Base-by-base conservation (phyloP, 305 asterid species). In the Fraxinus albicans region DNA sequence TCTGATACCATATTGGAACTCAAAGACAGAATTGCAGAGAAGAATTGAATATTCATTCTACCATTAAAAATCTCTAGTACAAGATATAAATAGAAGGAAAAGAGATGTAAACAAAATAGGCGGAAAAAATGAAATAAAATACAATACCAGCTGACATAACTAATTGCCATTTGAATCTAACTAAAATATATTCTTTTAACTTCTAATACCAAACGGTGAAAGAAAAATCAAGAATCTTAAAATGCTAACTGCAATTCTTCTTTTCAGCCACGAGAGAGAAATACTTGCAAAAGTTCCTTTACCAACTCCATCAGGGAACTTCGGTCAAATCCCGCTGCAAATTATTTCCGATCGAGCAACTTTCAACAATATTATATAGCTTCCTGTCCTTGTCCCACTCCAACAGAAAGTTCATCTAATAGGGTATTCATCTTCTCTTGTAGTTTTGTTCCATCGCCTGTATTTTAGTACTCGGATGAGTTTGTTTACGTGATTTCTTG, bases 261-360 rank as follows among this genome's bases (percentile, higher is more conserved):
- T 17, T 25, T 23, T 77, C 87, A 84, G 91, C 79, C 87, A 79
- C 25, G 81, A 38, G 47, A 84, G 86, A 77, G 87, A 89, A 53
- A 81, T 6, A 44, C 50, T 70, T 53, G 73, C 70, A 38, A 81
- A n/a, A 4, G 44, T 72, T 35, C 87, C 94, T 2, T 81, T 89
- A 88, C 90, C 90, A 34, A 92, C 94, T 82, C 93, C 92, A 40
- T 35, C 84, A 8, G 73, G 84, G 50, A 33, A 47, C 80, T 34
- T 44, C 79, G 76, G 86, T 31, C 77, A 8, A 63, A 40, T 27
- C 76, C 83, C 13, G 50, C 21, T 4, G 2, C 38, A 29, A 12
- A 3, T 53, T 38, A 27, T 21, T 81, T 89, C 27, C 78, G 47
- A 76, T 72, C 80, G 1, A 82, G 81, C 87, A 88, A 87, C 88